Evolutionary conservation across 1,139 yeast species (phyloP).

Genomic region (Yueomyces sp.): DNA sequence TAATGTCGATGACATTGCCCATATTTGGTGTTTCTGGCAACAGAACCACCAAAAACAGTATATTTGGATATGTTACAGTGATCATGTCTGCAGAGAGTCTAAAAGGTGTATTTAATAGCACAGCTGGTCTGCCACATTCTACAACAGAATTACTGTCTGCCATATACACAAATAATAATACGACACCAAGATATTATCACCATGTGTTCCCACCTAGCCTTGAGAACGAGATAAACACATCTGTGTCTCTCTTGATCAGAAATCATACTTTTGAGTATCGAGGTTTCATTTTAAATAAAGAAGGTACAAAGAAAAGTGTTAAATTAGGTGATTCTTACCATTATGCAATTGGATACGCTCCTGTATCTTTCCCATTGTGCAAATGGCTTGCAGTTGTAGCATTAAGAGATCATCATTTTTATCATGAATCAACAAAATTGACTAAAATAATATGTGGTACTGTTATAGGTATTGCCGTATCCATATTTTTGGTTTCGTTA

Average conservation of each 20-base stretch:
- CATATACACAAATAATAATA: conserved; percentile 11
- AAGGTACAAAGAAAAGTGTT: conserved; percentile 43
- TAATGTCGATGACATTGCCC: conserved; percentile 41
- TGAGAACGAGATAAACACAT: conserved; percentile 9
- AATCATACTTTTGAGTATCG: conserved; percentile 15
- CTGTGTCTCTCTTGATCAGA: conserved; percentile 19
- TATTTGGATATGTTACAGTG: conserved; percentile 64
- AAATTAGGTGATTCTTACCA: conserved; percentile 29
- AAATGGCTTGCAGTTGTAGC: conserved; percentile 71
- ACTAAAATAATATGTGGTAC: conserved; percentile 66
- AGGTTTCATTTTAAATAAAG: conserved; percentile 19
- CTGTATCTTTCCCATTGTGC: conserved; percentile 35
- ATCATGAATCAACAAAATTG: conserved; percentile 49
- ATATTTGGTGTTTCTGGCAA: conserved; percentile 41
- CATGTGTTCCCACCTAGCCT: conserved; percentile 28
- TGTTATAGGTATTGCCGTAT: conserved; percentile 67
- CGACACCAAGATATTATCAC: conserved; percentile 24
- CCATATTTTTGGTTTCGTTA: conserved; percentile 63
- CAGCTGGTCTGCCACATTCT: conserved; percentile 32
- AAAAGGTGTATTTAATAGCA: conserved; percentile 37
- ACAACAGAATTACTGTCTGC: conserved; percentile 30
- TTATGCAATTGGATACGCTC: conserved; percentile 64
- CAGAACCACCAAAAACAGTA: conserved; percentile 49
- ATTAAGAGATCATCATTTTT: conserved; percentile 46
- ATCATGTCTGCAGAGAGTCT: conserved; percentile 47